Evolutionary conservation across 1,284 basidiomycete species (phyloP), one percentile per base, ranked within the genome.

Genomic region (Cryptococcus sp.): DNA sequence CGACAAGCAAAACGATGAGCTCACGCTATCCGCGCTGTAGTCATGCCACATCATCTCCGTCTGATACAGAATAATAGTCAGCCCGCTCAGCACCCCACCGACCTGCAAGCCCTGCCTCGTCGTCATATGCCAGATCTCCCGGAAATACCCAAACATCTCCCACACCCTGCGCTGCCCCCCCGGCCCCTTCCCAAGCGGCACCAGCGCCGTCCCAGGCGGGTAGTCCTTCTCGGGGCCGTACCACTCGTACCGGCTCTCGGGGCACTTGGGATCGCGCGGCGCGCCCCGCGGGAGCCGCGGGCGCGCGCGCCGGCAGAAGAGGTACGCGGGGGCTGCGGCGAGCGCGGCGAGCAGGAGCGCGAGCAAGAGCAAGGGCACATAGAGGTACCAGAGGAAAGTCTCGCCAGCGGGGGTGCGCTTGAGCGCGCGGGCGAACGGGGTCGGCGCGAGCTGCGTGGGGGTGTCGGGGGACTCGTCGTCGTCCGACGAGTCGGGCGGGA

Each of bases 31-130:
- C 15, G 48, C 43, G 8, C n/a, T 46, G 18, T 59, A 55, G 39
- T 69, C 67, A 52, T 61, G 57, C 15, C 33, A 35, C 54, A 71
- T 66, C 50, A 66, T 62, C 43, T 54, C 48, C n/a, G 65, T 55
- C 36, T 71, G 67, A 51, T 59, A 62, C 16, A 57, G 35, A 1
- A 62, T 20, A 9, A 71, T 55, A 23, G 63, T 55, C 15, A 57
- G 6, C 24, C 62, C 68, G 36, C 53, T 57, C 2, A 68, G 3
- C 12, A 61, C 63, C 2, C 67, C 64, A 6, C 55, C 58, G n/a
- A 66, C 49, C 45, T 71, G 70, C 37, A 70, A 21, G 2, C 64
- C 65, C 52, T 71, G 70, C 20, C 63, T 53, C n/a, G 46, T 35
- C 2, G 60, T 23, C 54, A 57, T 65, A 8, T 47, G 44, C 52